Evolutionary conservation across 306 rosid species (phyloP).

Genomic region (Boehmeria nivea): DNA sequence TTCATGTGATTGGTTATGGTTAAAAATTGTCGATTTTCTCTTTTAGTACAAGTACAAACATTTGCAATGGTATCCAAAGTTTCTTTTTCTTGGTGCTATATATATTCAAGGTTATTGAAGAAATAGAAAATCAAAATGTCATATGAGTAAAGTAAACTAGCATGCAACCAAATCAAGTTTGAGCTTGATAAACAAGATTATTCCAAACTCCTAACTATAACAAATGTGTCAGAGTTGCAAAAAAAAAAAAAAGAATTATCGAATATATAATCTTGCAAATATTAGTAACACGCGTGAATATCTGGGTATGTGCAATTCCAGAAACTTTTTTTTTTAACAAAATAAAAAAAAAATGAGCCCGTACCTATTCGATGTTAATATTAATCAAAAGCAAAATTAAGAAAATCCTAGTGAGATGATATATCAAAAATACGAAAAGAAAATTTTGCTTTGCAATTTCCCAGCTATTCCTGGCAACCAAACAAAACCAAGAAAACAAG

Average conservation of each 20-base stretch:
- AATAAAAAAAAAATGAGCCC: too few relatives aligned
- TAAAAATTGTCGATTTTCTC: too few relatives aligned
- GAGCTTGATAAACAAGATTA: neutral
- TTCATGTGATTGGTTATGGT: conserved; percentile 17
- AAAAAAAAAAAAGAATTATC: neutral
- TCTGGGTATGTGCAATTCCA: too few relatives aligned
- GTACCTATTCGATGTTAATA: too few relatives aligned
- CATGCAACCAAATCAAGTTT: neutral
- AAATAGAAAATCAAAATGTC: neutral
- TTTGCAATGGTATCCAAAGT: too few relatives aligned
- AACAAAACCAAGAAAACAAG: neutral
- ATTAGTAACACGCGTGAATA: too few relatives aligned
- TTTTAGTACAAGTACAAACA: too few relatives aligned
- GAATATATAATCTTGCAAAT: neutral
- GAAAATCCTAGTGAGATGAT: neutral
- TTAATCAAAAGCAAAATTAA: neutral
- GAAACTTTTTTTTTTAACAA: too few relatives aligned
- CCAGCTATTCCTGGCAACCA: neutral
- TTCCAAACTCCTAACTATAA: too few relatives aligned
- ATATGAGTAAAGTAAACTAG: neutral
- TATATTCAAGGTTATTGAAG: too few relatives aligned
- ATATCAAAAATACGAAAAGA: neutral
- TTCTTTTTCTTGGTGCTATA: too few relatives aligned
- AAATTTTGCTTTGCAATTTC: neutral
- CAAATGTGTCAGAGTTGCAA: too few relatives aligned